Percentiles rank a stretch among this genome's conserved stretches.
phyloP scores from a whole-genome alignment of 116 monocot genomes.

The Papilionanthe hybrid region DNA sequence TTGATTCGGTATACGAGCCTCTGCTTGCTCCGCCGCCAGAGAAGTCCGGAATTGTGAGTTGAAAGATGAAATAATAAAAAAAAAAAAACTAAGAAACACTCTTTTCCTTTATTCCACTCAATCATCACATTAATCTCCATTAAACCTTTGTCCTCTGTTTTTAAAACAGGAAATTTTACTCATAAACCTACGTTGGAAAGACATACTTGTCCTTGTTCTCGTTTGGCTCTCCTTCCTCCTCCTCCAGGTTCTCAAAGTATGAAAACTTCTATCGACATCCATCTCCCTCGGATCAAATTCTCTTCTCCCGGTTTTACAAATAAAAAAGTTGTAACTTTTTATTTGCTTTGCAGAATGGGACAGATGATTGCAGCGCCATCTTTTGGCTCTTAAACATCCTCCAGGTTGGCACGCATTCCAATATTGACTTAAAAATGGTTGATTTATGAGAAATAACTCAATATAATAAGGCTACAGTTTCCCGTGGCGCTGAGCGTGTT shows the following conservation, averaged over 20 bases:
- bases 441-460: background rate
- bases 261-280: background rate
- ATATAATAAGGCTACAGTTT: slow-evolving; percentile 28
- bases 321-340: background rate
- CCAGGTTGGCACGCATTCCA: slow-evolving; percentile 41
- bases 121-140: background rate
- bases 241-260: slow-evolving; percentile 81
- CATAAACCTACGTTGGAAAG: slow-evolving; percentile 76
- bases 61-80: background rate
- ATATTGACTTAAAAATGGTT: background rate
- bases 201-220: slow-evolving; percentile 55
- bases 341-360: slow-evolving; percentile 42
- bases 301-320: background rate
- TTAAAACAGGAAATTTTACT: slow-evolving; percentile 55
- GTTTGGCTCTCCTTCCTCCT: slow-evolving; percentile 78
- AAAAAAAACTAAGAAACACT: background rate
- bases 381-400: slow-evolving; percentile 72
- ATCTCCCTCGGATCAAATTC: background rate
- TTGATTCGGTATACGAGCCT: slow-evolving; percentile 53
- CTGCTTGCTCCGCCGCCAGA: slow-evolving; percentile 45
- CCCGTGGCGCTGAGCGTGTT: slow-evolving; percentile 68
- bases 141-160: background rate
- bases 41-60: slow-evolving; percentile 61
- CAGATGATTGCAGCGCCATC: slow-evolving; percentile 43
- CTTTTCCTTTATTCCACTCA: background rate